phyloP scores from a whole-genome alignment of 192 early-diverging fungal genomes.

The Coemansia sp. region DNA sequence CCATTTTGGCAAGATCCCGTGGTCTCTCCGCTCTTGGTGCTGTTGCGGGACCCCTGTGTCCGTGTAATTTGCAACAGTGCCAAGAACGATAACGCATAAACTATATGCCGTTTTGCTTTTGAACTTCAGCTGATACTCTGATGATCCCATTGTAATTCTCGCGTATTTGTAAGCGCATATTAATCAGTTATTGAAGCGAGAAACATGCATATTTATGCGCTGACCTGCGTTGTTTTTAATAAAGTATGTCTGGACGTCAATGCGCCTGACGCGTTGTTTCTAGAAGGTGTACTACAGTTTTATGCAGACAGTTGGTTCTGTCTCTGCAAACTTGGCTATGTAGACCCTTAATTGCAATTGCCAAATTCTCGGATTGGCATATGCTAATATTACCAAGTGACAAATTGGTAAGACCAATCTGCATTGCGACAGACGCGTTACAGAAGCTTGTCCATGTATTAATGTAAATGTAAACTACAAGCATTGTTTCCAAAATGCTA shows the following conservation, averaged over 20 bases:
- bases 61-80: neutral
- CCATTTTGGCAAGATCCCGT: constrained; percentile 10
- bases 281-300: neutral
- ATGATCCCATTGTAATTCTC: no score
- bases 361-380: no score
- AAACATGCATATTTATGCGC: constrained; percentile 2
- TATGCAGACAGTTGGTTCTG: neutral
- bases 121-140: no score
- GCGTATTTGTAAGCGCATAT: neutral
- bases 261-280: neutral
- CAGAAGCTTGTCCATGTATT: no score
- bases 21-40: neutral
- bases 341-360: constrained; percentile 27
- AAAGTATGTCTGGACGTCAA: no score
- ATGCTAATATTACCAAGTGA: no score
- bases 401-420: no score
- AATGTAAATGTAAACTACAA: no score
- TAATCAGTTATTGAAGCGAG: neutral
- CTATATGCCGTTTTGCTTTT: no score
- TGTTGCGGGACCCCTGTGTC: no score
- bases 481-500: no score
- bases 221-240: neutral
- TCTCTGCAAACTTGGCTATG: constrained; percentile 4
- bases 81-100: neutral
- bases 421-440: no score